Evolutionary conservation across 495 filamentous ascomycete species (phyloP), one percentile per base, ranked within the genome.

Genomic region (Penicillium pulvis): DNA sequence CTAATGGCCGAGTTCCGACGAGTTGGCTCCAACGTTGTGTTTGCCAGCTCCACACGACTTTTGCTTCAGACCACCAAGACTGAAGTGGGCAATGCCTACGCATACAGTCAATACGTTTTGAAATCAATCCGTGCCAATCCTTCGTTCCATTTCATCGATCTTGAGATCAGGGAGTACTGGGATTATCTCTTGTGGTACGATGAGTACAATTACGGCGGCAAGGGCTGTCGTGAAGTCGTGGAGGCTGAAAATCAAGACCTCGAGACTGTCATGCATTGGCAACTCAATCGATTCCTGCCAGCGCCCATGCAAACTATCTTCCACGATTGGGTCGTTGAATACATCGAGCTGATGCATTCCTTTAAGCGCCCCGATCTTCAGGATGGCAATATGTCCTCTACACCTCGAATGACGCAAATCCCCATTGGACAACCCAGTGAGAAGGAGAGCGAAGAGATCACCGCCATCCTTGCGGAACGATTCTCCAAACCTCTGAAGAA

Each of bases 141-240:
- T 0, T 82, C 96, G 0, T 99, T 99, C 79, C 89, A 96, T 70
- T 99, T 99, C 73, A 87, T 99, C 49, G 95, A 99, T 63, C 81
- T 99, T 10, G 90, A 97, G 62, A 96, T 99, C 70, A 96, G 93
- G 64, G 94, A 99, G 70, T 99, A 98, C 70, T 99, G 94, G 94
- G 94, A 99, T 68, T 98, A 97, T 71, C 86, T 99, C 0, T 87
- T 96, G n/a, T 99, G 94, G 94, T 97, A 97, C 60, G 94, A 99
- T 70, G 92, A 96, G 74, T 94, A 92, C 77, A 99, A 99, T 73
- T 97, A 97, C 70, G 94, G 94, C 53, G 94, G 94, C 55, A 96
- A 94, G 67, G 95, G 91, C 3, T 94, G 90, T 66, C 82, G 85
- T 31, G 84, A 94, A 62, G 90, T 97, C 11, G 80, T 88, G 28